A percentile compares a stretch with the other conserved stretches of the same genome.
phyloP scores from a whole-genome alignment of 2,329 filamentous ascomycete genomes.

The Hypoxylon sp. region DNA sequence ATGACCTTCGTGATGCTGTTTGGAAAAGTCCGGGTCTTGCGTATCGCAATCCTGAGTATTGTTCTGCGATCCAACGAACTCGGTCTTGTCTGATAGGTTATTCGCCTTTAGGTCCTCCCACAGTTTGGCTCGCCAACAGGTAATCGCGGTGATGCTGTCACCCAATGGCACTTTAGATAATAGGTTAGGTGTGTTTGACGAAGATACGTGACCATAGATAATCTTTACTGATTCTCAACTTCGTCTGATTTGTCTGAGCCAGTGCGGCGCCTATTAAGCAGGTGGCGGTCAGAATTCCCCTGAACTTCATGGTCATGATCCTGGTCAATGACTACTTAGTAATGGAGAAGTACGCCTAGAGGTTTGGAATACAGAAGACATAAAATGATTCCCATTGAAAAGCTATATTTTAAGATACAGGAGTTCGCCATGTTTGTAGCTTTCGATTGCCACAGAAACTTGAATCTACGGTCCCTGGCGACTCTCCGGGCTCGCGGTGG shows the following conservation, averaged over 20 bases:
- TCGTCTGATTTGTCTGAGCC: conserved; percentile 37
- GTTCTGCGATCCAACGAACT: conserved; percentile 61
- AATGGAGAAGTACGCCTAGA: too few species aligned
- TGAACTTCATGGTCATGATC: conserved; percentile 32
- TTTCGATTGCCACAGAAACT: conserved; percentile 4
- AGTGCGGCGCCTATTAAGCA: conserved; percentile 28
- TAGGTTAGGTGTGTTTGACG: not conserved
- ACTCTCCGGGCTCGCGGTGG: not conserved
- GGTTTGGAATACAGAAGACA: not conserved
- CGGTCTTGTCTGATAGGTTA: conserved; percentile 54
- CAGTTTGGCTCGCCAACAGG: conserved; percentile 61
- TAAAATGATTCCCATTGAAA: not conserved
- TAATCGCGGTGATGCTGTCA: conserved; percentile 63
- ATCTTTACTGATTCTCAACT: conserved; percentile 43
- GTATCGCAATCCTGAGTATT: conserved; percentile 57
- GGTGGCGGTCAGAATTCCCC: conserved; percentile 11
- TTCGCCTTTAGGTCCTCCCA: conserved; percentile 59
- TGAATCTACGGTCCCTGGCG: not conserved
- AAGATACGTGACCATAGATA: not conserved
- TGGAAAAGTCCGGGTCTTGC: conserved; percentile 55
- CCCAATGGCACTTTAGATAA: conserved; percentile 58
- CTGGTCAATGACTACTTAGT: not conserved
- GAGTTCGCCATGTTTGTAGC: not conserved
- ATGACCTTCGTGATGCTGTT: conserved; percentile 62
- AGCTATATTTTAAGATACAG: not conserved